Conservation (phyloP, 164 flowering plant genomes). For the Houttuynia cordata region DNA sequence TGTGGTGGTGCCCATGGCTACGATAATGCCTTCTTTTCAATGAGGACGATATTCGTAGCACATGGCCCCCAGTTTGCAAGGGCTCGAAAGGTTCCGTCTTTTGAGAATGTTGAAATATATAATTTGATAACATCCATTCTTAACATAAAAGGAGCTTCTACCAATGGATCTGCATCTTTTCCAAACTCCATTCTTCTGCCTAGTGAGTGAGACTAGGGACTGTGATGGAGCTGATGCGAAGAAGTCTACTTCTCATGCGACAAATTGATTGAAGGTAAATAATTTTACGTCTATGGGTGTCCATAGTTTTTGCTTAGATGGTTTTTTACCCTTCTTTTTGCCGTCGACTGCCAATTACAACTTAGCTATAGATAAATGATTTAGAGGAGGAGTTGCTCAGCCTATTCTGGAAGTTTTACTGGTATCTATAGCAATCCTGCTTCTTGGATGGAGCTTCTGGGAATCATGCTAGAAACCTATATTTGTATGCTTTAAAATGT, state of each 20-base stretch:
- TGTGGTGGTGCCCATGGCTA: constrained; percentile 98
- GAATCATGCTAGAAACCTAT: background rate
- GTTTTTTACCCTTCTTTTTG: too few relatives aligned
- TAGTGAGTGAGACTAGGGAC: constrained; percentile 10
- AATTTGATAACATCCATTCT: constrained; percentile 66
- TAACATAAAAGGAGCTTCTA: constrained; percentile 58
- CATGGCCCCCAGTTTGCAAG: constrained; percentile 85
- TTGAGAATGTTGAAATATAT: constrained; percentile 85
- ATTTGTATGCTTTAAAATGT: background rate
- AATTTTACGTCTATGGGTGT: too few relatives aligned
- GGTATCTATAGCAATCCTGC: background rate
- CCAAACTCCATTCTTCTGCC: constrained; percentile 48
- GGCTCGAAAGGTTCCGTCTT: constrained; percentile 75
- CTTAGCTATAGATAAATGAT: background rate
- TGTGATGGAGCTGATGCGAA: background rate
- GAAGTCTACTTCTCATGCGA: too few relatives aligned
- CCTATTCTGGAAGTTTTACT: background rate
- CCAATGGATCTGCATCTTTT: constrained; percentile 66
- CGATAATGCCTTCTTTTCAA: constrained; percentile 49
- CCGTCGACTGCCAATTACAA: too few relatives aligned
- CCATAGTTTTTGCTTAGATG: too few relatives aligned
- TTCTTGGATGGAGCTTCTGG: background rate
- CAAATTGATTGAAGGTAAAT: too few relatives aligned
- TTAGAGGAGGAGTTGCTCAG: background rate
- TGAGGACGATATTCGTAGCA: constrained; percentile 85